These are phyloP conservation scores for Sclerotinia borealis DNA, from an alignment of 2,329 filamentous ascomycete genomes.

Conservation along the genomic window DNA sequence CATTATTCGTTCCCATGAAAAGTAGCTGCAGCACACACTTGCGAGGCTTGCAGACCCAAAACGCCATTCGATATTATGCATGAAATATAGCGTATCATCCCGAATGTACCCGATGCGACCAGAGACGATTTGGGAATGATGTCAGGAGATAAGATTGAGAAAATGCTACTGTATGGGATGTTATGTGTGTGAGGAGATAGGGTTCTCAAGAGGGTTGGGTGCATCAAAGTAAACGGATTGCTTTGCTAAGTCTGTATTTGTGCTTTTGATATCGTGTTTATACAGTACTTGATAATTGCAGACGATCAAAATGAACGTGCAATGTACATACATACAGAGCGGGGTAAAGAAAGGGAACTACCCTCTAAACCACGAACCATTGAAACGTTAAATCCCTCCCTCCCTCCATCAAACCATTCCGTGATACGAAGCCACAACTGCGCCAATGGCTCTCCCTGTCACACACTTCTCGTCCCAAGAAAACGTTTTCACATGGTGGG, in stretches of 20 bases:
- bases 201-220: not conserved
- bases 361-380: not conserved
- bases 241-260: not conserved
- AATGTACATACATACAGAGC: not conserved
- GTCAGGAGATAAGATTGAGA: not conserved
- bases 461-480: not conserved
- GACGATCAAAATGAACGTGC: too few relatives aligned
- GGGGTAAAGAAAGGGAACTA: not conserved
- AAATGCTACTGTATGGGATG: not conserved
- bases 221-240: not conserved
- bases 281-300: too few relatives aligned
- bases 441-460: too few relatives aligned
- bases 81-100: not conserved
- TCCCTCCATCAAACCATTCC: not conserved
- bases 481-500: not conserved
- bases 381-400: not conserved
- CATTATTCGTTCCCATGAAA: not conserved
- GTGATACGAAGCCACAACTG: not conserved
- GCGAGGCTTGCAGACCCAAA: not conserved
- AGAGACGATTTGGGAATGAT: not conserved
- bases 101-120: not conserved
- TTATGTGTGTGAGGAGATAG: not conserved
- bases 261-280: too few relatives aligned
- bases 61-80: not conserved
- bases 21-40: not conserved